Percentiles rank a stretch among this genome's conserved stretches.
These are phyloP conservation scores for Astrephomene gubernaculifera DNA, from an alignment of 139 green algal genomes.

Conservation along the genomic window DNA sequence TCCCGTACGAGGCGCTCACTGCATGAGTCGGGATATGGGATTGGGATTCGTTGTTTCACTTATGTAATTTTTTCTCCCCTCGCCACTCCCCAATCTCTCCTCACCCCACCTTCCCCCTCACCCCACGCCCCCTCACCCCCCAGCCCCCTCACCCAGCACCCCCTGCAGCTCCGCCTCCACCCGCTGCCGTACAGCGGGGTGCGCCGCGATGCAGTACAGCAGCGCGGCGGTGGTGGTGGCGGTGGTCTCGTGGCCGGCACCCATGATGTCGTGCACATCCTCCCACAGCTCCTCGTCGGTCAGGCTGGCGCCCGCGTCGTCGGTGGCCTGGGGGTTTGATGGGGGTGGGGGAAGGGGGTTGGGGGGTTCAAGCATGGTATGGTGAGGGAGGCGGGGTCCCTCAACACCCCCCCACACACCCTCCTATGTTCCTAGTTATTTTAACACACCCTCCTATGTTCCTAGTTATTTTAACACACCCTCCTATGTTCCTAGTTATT, in stretches of 20 bases:
- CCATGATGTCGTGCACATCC: constrained; percentile 73
- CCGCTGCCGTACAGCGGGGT: constrained; percentile 65
- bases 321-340: constrained; percentile 43
- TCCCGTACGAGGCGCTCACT: too few species aligned
- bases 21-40: too few species aligned
- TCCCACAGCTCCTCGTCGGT: constrained; percentile 80
- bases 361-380: too few species aligned
- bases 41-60: too few species aligned
- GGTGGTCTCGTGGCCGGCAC: constrained; percentile 81
- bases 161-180: constrained; percentile 62
- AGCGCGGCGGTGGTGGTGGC: constrained; percentile 72
- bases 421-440: too few species aligned
- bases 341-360: neutral
- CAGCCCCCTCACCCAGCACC: constrained; percentile 56
- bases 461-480: too few species aligned
- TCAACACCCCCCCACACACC: neutral
- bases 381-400: neutral
- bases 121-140: neutral
- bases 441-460: too few species aligned
- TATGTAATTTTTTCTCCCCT: too few species aligned
- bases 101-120: neutral
- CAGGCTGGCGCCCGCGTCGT: constrained; percentile 63
- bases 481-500: too few species aligned
- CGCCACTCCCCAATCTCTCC: neutral
- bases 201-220: constrained; percentile 68